Percentiles rank a stretch among this genome's conserved stretches.
phyloP scores from a whole-genome alignment of 2,329 filamentous ascomycete genomes.

The Fusarium guadeloupense region DNA sequence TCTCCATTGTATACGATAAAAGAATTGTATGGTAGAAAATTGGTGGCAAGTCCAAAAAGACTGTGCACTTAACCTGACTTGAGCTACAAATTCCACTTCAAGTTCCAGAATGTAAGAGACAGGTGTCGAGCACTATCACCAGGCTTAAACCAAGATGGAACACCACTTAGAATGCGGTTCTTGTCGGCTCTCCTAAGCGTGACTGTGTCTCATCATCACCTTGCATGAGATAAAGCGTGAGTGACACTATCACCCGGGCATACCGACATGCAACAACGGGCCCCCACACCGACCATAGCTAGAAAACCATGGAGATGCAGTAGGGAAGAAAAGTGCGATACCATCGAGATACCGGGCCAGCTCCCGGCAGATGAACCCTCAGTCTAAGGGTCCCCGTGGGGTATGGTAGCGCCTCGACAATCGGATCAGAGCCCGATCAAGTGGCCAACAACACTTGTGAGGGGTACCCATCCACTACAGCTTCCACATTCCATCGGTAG shows the following conservation, averaged over 20 bases:
- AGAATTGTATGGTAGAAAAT: neutral
- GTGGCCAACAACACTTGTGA: slow-evolving; percentile 4
- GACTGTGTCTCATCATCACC: neutral
- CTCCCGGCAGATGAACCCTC: slow-evolving; percentile 17
- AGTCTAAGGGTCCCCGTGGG: slow-evolving; percentile 3
- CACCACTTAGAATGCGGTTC: neutral
- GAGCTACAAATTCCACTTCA: neutral
- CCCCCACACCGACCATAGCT: neutral
- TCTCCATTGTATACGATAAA: slow-evolving; percentile 13
- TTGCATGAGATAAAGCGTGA: neutral
- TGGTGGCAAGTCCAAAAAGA: neutral
- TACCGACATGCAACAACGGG: slow-evolving; percentile 5
- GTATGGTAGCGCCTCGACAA: slow-evolving; percentile 15
- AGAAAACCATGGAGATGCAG: neutral
- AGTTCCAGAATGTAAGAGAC: neutral
- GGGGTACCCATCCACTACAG: slow-evolving; percentile 21
- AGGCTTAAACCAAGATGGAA: neutral
- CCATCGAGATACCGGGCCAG: slow-evolving; percentile 16
- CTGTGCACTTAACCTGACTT: neutral
- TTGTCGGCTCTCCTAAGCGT: neutral
- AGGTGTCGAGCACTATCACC: neutral
- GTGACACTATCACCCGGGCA: neutral
- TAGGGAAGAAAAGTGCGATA: neutral
- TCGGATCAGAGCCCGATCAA: slow-evolving; percentile 20
- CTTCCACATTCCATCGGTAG: slow-evolving; percentile 8